Evolutionary conservation across 305 asterid genomes (phyloP).

Genomic region (Rubia tinctorum): DNA sequence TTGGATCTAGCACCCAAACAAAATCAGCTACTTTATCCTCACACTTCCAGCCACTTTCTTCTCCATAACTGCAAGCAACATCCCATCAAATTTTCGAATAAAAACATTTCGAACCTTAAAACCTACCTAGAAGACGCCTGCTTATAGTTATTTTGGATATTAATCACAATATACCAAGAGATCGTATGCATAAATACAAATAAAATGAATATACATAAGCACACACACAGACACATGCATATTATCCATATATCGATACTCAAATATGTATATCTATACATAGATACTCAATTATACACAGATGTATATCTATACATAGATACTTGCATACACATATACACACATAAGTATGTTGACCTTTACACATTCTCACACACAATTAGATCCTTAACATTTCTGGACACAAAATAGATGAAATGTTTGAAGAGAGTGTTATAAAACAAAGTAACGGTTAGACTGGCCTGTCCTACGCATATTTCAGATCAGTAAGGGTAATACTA

Average conservation of each 20-base stretch:
- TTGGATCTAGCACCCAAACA: constrained; percentile 98
- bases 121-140: not conserved
- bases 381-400: too few species aligned
- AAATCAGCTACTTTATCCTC: constrained; percentile 68
- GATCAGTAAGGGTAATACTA: not conserved
- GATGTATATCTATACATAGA: too few species aligned
- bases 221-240: too few species aligned
- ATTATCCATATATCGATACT: too few species aligned
- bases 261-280: too few species aligned
- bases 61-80: constrained; percentile 64
- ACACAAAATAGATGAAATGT: too few species aligned
- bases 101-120: not conserved
- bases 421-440: too few species aligned
- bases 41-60: constrained; percentile 89
- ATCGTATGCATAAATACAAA: not conserved
- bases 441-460: not conserved
- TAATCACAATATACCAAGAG: not conserved
- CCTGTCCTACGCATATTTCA: not conserved
- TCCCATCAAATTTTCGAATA: not conserved
- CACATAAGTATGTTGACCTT: too few species aligned
- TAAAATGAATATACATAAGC: not conserved
- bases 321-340: too few species aligned
- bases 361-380: too few species aligned
- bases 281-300: too few species aligned
- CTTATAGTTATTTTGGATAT: not conserved